Conservation (phyloP, 805 yeast species). For the Brettanomyces nanus region DNA sequence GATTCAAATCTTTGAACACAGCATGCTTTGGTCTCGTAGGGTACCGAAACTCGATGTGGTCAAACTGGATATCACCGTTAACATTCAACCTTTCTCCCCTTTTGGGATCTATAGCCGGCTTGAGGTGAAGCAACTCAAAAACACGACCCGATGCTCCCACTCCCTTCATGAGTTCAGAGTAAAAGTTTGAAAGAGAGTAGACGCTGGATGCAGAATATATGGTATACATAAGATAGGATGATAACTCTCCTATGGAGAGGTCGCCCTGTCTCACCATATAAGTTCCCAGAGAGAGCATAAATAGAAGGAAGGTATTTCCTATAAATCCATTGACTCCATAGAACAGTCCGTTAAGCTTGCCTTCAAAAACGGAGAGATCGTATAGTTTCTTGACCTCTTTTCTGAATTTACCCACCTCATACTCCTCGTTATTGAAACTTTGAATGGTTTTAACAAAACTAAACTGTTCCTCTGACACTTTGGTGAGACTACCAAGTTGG, state of each 20-base stretch:
- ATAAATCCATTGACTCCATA: conserved; percentile 74
- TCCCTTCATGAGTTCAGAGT: conserved; percentile 93
- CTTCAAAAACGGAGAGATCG: conserved; percentile 70
- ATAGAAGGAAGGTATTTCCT: conserved; percentile 76
- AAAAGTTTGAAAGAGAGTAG: conserved; percentile 83
- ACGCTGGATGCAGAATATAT: conserved; percentile 90
- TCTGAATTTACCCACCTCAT: conserved; percentile 70
- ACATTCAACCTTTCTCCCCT: conserved; percentile 43
- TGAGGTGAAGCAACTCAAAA: conserved; percentile 75
- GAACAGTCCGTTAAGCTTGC: conserved; percentile 65
- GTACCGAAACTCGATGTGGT: conserved; percentile 61
- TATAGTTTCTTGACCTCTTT: conserved; percentile 58
- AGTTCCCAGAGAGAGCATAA: conserved; percentile 72
- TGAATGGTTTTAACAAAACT: conserved; percentile 83
- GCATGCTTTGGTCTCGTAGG: conserved; percentile 74
- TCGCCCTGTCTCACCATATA: conserved; percentile 71
- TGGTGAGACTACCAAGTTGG: conserved; percentile 77
- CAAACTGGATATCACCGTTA: conserved; percentile 53
- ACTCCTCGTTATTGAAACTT: conserved; percentile 77
- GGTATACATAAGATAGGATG: conserved; percentile 93
- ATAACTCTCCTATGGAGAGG: conserved; percentile 77
- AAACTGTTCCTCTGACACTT: conserved; percentile 86
- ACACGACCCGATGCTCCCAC: conserved; percentile 91
- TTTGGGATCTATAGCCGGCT: conserved; percentile 63
- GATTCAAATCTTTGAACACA: conserved; percentile 54